These are phyloP conservation scores for Malbranchea cinnamomea DNA, from an alignment of 2,329 filamentous ascomycete genomes.

Conservation along the genomic window DNA sequence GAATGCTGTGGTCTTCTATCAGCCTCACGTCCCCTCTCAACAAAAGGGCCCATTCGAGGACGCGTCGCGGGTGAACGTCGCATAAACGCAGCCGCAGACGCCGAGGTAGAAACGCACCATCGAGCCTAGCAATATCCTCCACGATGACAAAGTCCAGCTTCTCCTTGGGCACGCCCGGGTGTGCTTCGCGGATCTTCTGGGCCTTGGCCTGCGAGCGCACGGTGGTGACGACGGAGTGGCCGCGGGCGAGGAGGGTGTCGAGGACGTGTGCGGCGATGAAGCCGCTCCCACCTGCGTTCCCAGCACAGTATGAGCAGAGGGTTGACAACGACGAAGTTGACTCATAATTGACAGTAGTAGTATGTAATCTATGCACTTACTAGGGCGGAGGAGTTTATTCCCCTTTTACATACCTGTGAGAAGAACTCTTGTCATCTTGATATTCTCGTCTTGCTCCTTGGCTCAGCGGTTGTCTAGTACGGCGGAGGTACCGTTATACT, in stretches of 20 bases:
- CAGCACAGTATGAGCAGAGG: too few relatives aligned
- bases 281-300: conserved; percentile 42
- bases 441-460: background rate
- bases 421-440: conserved; percentile 15
- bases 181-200: conserved; percentile 41
- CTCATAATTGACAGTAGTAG: too few relatives aligned
- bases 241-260: conserved; percentile 40
- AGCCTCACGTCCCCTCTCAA: background rate
- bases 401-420: conserved; percentile 11
- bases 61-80: background rate
- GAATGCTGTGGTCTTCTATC: conserved; percentile 37
- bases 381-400: background rate
- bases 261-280: conserved; percentile 54
- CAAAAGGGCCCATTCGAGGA: too few relatives aligned
- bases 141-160: conserved; percentile 53
- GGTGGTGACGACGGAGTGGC: conserved; percentile 47
- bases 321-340: too few relatives aligned
- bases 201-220: conserved; percentile 48
- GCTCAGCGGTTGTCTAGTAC: background rate
- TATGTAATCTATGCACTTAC: too few relatives aligned
- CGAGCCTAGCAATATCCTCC: conserved; percentile 48
- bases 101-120: conserved; percentile 6
- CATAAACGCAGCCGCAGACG: background rate
- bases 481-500: too few relatives aligned
- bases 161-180: conserved; percentile 36